Percentiles rank a stretch among this genome's conserved stretches.
Evolutionary conservation across 331 rosid genomes (phyloP).

Genomic region (Rosa hybrid): DNA sequence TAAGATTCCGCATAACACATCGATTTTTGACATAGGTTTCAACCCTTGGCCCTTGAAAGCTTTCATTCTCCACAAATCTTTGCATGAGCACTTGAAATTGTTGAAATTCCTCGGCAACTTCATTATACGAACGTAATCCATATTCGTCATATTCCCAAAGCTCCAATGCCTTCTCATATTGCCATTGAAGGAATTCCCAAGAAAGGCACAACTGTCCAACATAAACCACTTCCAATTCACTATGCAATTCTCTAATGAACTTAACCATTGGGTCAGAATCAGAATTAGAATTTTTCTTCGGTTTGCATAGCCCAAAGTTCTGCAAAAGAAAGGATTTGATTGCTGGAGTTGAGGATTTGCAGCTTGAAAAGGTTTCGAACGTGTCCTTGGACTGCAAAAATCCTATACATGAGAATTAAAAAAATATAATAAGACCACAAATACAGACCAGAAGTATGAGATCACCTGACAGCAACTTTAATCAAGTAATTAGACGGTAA

Average conservation of each 20-base stretch:
- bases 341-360: constrained; percentile 40
- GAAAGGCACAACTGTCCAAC: constrained; percentile 96
- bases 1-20: constrained; percentile 63
- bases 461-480: not conserved
- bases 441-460: not conserved
- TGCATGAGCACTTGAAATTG: constrained; percentile 86
- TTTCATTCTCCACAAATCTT: constrained; percentile 81
- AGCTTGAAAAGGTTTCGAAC: constrained; percentile 51
- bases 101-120: constrained; percentile 90
- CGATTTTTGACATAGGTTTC: constrained; percentile 75
- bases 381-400: constrained; percentile 74
- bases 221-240: constrained; percentile 82
- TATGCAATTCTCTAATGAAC: constrained; percentile 58
- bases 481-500: constrained; percentile 17
- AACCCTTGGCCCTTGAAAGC: constrained; percentile 79
- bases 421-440: not conserved
- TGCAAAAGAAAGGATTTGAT: constrained; percentile 48
- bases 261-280: constrained; percentile 60
- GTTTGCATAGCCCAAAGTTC: constrained; percentile 42
- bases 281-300: constrained; percentile 33
- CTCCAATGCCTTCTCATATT: constrained; percentile 74
- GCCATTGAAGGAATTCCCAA: constrained; percentile 97
- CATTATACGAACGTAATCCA: constrained; percentile 55
- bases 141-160: constrained; percentile 72
- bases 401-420: constrained; percentile 39